These are phyloP conservation scores for Backusella tarrabulga DNA, from an alignment of 192 early-diverging fungal genomes.

Conservation along the genomic window DNA sequence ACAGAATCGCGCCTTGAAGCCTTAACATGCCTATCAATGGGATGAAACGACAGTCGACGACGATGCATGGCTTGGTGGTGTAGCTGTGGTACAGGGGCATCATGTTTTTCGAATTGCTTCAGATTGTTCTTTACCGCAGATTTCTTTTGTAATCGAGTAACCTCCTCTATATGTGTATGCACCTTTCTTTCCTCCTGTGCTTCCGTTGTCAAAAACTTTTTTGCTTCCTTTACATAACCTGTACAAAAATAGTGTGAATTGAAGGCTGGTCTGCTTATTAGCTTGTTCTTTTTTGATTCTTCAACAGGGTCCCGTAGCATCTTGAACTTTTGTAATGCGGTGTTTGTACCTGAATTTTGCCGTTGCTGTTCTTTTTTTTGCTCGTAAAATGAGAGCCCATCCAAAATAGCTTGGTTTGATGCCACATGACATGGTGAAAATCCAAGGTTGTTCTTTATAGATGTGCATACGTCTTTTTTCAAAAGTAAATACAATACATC, in stretches of 20 bases:
- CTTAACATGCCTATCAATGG: neutral
- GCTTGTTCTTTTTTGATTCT: neutral
- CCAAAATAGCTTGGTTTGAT: neutral
- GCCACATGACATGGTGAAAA: constrained; percentile 14
- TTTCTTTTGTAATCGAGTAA: constrained; percentile 9
- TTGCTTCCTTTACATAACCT: constrained; percentile 12
- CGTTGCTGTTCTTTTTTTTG: neutral
- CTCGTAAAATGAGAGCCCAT: neutral
- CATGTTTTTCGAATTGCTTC: constrained; percentile 1
- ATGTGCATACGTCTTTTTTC: neutral
- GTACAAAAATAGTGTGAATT: constrained; percentile 5
- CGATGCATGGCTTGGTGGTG: neutral
- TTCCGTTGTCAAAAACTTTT: constrained; percentile 14
- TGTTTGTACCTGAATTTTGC: constrained; percentile 13
- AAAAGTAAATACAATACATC: constrained; percentile 12
- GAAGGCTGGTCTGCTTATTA: neutral
- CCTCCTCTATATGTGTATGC: constrained; percentile 15
- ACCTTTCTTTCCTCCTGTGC: neutral
- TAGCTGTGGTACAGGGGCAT: neutral
- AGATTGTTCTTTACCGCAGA: constrained; percentile 31
- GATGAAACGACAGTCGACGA: neutral
- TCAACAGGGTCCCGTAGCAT: constrained; percentile 16
- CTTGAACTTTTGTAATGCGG: constrained; percentile 16
- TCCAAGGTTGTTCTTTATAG: constrained; percentile 15
- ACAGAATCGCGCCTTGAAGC: constrained; percentile 14